These are phyloP conservation scores for Linanthus parryae DNA, from an alignment of 148 eudicot genomes.

Conservation along the genomic window DNA sequence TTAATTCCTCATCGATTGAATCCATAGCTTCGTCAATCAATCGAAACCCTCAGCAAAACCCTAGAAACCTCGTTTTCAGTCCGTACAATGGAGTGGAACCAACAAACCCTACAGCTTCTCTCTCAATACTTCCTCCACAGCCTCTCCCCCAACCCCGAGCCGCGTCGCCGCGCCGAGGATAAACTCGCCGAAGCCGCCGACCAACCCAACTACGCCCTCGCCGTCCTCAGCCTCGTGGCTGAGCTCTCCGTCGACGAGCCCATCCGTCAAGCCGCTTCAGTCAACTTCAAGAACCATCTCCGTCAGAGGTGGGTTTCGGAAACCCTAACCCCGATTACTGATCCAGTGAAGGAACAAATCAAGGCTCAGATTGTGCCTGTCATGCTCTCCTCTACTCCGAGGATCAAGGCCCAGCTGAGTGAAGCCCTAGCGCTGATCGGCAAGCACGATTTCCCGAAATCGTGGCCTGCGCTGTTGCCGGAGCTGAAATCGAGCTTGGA, in stretches of 20 bases:
- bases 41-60: conserved; percentile 12
- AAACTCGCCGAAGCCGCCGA: conserved; percentile 57
- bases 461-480: conserved; percentile 67
- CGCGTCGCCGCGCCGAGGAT: conserved; percentile 79
- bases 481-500: conserved; percentile 57
- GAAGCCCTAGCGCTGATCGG: conserved; percentile 86
- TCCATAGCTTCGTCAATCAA: too few species aligned
- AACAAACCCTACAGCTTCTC: conserved; percentile 59
- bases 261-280: conserved; percentile 79
- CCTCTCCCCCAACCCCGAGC: conserved; percentile 67
- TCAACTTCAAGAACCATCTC: conserved; percentile 86
- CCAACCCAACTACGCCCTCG: conserved; percentile 62
- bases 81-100: conserved; percentile 49
- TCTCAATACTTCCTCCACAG: conserved; percentile 79
- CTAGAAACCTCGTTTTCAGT: conserved; percentile 8
- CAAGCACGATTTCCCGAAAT: conserved; percentile 83
- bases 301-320: conserved; percentile 56
- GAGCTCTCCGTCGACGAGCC: conserved; percentile 54
- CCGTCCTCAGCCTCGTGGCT: conserved; percentile 75
- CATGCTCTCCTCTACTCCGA: conserved; percentile 56
- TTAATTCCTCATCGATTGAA: too few species aligned
- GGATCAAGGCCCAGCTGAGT: conserved; percentile 72
- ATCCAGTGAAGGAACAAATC: conserved; percentile 68
- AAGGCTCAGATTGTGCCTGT: conserved; percentile 66
- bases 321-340: conserved; percentile 32